Base-by-base conservation (phyloP, 2,329 filamentous ascomycete genomes). In the Zymoseptoria passerinii region DNA sequence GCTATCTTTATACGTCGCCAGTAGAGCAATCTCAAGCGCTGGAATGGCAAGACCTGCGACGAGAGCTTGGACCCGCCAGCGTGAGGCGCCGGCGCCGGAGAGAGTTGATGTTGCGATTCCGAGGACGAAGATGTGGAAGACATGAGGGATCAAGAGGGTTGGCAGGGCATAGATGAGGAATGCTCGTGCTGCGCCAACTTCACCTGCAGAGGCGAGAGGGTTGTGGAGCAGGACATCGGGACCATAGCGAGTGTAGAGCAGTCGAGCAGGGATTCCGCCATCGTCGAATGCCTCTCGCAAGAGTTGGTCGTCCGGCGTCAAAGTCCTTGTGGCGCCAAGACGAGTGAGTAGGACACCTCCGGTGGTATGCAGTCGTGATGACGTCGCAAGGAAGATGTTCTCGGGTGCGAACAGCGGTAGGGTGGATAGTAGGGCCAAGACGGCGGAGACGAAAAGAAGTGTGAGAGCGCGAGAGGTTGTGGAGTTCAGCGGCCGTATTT, bases 121-220 rank as follows among this genome's bases (percentile, higher is more conserved):
- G 18, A 96, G 74, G 52, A 86, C 73, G 56, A 83, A 74, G 54
- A 96, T 80, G 75, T 96, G 94, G 52, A 85, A 70, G 8, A 97
- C 76, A 74, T 99, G 92, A n/a, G 89, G 87, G 13, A 83, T 78
- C 1, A 92, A 68, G 7, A 95, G 76, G 27, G 83, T 79, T 0
- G 92, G 89, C 0, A 95, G 74, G 13, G 88, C 86, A 75, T 95
- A 97, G 71, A 89, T 82, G 53, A 95, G 80, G 76, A 91, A 96
- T 44, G 77, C 78, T 4, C 84, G 80, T 52, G 88, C 84, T 7
- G 65, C 65, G 48, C 67, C 67, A 1, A 64, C 29, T 27, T 68
- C 66, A 20, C 66, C 65, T 4, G 67, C 58, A 59, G 89, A 85
- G n/a, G 83, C 75, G 76, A 95, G 96, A n/a, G 83, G 81, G 72